A percentile compares a stretch with the other conserved stretches of the same genome.
Conservation (phyloP, 2,329 filamentous ascomycete species). For the Ophioceras dolichostomum region DNA sequence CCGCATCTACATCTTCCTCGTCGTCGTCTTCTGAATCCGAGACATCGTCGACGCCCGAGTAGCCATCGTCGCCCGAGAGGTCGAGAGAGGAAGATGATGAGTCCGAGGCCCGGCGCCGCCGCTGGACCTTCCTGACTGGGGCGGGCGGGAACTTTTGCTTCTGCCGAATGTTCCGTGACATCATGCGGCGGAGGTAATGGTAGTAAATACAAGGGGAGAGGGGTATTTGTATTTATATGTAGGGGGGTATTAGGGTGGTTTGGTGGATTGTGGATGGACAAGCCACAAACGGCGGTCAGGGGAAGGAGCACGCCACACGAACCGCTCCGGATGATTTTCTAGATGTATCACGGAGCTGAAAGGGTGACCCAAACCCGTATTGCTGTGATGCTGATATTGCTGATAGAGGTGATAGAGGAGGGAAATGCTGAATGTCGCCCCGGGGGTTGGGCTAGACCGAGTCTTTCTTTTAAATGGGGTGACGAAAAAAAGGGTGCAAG, state of each 20-base stretch:
- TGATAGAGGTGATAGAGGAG: too few relatives aligned
- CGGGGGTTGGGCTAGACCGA: too few relatives aligned
- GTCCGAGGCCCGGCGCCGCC: conserved; percentile 30
- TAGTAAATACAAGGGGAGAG: conserved; percentile 4
- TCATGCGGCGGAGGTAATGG: too few relatives aligned
- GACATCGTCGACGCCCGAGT: conserved; percentile 68
- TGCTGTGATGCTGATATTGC: too few relatives aligned
- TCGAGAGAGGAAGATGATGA: conserved; percentile 39
- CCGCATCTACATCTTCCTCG: conserved; percentile 63
- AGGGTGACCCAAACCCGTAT: too few relatives aligned
- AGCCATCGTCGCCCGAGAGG: conserved; percentile 56
- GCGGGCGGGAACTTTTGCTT: conserved; percentile 33
- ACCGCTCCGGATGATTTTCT: too few relatives aligned
- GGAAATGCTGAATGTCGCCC: too few relatives aligned
- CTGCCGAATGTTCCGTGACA: conserved; percentile 41
- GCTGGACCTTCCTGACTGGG: conserved; percentile 29
- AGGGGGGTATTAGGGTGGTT: conserved; percentile 3
- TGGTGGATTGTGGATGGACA: conserved; percentile 7
- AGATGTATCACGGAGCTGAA: too few relatives aligned
- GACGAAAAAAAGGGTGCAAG: too few relatives aligned
- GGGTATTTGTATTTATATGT: conserved; percentile 2
- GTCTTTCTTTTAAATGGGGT: too few relatives aligned
- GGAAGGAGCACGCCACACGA: too few relatives aligned
- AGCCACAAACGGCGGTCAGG: conserved; percentile 24
- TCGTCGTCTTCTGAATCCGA: conserved; percentile 68